Conservation (phyloP, 2,329 filamentous ascomycete genomes). For the Stagonosporopsis vannaccii region DNA sequence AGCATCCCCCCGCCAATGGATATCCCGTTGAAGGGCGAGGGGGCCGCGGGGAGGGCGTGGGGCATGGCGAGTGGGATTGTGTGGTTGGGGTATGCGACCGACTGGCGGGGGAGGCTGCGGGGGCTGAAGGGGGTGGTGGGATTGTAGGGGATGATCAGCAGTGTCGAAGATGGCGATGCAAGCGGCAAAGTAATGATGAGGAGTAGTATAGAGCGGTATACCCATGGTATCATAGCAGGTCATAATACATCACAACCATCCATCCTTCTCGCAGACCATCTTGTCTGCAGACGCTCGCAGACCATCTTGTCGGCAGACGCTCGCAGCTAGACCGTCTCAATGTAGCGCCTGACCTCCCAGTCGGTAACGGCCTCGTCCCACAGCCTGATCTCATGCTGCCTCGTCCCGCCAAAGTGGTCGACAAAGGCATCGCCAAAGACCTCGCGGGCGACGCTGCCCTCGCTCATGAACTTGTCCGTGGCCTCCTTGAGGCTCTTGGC, state of each 20-base stretch:
- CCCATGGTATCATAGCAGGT: background rate
- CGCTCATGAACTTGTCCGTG: slow-evolving; percentile 75
- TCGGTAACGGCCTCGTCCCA: slow-evolving; percentile 98
- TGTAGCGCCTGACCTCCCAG: slow-evolving; percentile 71
- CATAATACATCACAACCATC: background rate
- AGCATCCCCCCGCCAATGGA: slow-evolving; percentile 80
- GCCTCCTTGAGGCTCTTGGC: slow-evolving; percentile 89
- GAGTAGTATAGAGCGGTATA: background rate
- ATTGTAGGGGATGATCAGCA: slow-evolving; percentile 18
- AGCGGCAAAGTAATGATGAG: background rate
- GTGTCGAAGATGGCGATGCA: background rate
- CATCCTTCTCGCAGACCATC: too few species aligned
- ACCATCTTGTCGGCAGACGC: background rate
- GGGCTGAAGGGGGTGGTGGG: slow-evolving; percentile 53
- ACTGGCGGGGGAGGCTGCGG: slow-evolving; percentile 42
- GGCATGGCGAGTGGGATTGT: slow-evolving; percentile 55
- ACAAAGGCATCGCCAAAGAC: slow-evolving; percentile 96
- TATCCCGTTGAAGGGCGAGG: slow-evolving; percentile 71
- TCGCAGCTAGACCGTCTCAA: slow-evolving; percentile 42
- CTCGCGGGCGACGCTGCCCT: slow-evolving; percentile 87
- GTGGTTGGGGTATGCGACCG: slow-evolving; percentile 56
- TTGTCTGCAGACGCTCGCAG: background rate
- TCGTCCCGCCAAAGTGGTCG: slow-evolving; percentile 90
- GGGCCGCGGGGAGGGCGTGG: slow-evolving; percentile 49
- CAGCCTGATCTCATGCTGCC: slow-evolving; percentile 86